Conservation (phyloP, 192 early-diverging fungal genomes). For the Physocladia obscura region DNA sequence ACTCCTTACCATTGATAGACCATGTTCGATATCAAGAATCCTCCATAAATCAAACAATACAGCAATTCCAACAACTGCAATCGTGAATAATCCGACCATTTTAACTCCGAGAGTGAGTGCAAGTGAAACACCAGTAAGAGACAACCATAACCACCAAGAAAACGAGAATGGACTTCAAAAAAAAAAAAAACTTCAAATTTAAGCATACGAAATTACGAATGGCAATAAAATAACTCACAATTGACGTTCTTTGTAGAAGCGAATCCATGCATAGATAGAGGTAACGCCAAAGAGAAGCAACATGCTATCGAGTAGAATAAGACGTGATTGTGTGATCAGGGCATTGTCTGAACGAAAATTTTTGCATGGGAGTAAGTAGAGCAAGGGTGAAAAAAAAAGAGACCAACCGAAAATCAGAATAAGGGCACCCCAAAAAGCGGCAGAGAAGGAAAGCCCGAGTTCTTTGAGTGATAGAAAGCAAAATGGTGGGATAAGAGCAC, state of each 20-base stretch:
- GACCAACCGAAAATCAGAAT: constrained; percentile 80
- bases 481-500: constrained; percentile 73
- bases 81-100: constrained; percentile 90
- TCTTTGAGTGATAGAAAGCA: constrained; percentile 84
- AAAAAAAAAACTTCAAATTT: no score
- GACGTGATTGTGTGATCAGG: constrained; percentile 82
- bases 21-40: constrained; percentile 82
- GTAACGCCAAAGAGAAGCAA: constrained; percentile 87
- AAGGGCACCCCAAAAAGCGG: constrained; percentile 72
- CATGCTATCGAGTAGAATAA: constrained; percentile 93
- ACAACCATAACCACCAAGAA: constrained; percentile 86
- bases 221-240: constrained; percentile 24
- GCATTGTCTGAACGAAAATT: constrained; percentile 70
- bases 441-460: constrained; percentile 76
- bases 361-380: constrained; percentile 4
- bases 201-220: background rate
- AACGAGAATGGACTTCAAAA: constrained; percentile 64
- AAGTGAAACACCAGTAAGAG: constrained; percentile 75
- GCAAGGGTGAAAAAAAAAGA: constrained; percentile 1
- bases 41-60: constrained; percentile 87
- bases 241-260: constrained; percentile 71
- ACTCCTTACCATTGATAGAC: constrained; percentile 57
- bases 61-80: constrained; percentile 79
- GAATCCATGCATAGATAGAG: constrained; percentile 84
- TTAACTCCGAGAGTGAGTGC: constrained; percentile 83